Conservation (phyloP, 768 basidiomycete genomes). For the Pleurotus tuoliensis region DNA sequence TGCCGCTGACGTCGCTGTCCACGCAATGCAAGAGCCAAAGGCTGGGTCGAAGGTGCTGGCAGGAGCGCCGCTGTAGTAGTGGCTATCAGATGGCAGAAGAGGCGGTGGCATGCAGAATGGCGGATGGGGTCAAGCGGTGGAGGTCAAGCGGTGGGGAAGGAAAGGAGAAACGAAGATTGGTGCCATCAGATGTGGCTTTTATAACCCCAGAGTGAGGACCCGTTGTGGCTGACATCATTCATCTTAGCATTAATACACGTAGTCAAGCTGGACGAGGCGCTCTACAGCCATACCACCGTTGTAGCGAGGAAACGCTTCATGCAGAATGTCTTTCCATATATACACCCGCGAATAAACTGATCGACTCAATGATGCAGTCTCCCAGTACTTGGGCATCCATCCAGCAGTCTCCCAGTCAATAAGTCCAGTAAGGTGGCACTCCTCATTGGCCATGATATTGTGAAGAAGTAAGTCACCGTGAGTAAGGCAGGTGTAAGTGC, state of each 20-base stretch:
- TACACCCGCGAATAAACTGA: background rate
- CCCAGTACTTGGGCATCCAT: constrained; percentile 24
- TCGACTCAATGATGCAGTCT: constrained; percentile 7
- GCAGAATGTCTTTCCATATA: constrained; percentile 8
- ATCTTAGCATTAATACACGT: background rate
- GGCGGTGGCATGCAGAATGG: no score
- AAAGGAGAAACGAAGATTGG: no score
- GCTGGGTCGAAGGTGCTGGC: no score
- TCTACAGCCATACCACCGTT: constrained; percentile 7
- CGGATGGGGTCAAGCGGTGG: no score
- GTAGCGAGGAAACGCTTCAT: constrained; percentile 8
- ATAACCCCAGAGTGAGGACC: no score
- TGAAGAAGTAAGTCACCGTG: constrained; percentile 34
- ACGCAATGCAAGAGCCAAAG: no score
- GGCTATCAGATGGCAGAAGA: no score
- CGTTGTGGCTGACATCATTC: no score
- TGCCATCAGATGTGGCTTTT: no score
- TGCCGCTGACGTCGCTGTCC: no score
- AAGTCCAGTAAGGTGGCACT: constrained; percentile 16
- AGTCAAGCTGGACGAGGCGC: background rate
- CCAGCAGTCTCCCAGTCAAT: constrained; percentile 22
- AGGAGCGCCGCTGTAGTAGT: no score
- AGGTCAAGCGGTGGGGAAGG: no score
- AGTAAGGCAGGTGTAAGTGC: constrained; percentile 18
- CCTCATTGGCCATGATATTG: constrained; percentile 27